These are phyloP conservation scores for Senna siamea DNA, from an alignment of 306 rosid genomes.

Conservation along the genomic window DNA sequence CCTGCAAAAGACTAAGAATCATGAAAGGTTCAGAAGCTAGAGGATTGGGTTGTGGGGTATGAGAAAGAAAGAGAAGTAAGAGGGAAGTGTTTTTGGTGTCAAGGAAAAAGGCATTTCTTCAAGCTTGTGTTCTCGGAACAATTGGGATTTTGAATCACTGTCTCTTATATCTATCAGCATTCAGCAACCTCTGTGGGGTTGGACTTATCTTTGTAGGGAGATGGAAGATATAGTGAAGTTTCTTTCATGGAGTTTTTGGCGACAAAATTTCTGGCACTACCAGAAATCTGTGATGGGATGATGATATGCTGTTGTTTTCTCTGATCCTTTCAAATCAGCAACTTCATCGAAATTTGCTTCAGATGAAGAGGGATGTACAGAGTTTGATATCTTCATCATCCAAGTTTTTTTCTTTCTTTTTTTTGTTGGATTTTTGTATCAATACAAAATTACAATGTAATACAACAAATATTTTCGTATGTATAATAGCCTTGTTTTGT, in stretches of 20 bases:
- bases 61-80: not conserved
- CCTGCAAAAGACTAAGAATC: conserved; percentile 80
- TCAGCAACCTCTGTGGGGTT: conserved; percentile 32
- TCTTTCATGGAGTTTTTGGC: conserved; percentile 47
- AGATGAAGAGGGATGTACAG: conserved; percentile 34
- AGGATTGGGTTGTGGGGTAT: conserved; percentile 70
- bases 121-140: conserved; percentile 59
- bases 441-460: conserved; percentile 31
- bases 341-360: conserved; percentile 34
- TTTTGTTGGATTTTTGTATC: conserved; percentile 13
- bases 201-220: conserved; percentile 31
- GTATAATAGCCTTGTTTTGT: conserved; percentile 8
- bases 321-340: conserved; percentile 39
- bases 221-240: conserved; percentile 34
- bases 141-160: conserved; percentile 33
- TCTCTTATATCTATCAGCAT: conserved; percentile 6
- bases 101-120: conserved; percentile 30
- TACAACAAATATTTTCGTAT: conserved; percentile 33
- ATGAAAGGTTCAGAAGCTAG: conserved; percentile 82
- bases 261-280: conserved; percentile 39
- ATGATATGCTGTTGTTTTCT: conserved; percentile 37
- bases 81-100: conserved; percentile 18
- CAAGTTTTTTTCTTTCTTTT: conserved; percentile 1
- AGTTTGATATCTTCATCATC: conserved; percentile 35
- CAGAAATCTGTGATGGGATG: conserved; percentile 38